phyloP scores from a whole-genome alignment of 805 yeast genomes.

The Starmerella powellii region DNA sequence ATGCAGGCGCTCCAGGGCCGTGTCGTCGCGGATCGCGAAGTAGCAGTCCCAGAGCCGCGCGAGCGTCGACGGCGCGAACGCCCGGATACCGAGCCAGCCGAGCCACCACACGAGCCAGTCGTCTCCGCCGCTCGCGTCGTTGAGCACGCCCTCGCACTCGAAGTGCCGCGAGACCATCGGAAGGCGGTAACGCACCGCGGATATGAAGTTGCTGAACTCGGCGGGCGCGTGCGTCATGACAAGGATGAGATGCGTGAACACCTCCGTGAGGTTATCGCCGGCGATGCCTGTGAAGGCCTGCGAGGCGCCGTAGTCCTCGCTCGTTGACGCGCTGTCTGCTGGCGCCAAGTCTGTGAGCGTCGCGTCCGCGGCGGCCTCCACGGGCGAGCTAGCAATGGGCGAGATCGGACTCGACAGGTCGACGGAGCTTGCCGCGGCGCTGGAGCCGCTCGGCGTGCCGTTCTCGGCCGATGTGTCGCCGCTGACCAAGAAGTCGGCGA shows the following conservation, averaged over 20 bases:
- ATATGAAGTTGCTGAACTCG: constrained; percentile 39
- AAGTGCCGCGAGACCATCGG: constrained; percentile 70
- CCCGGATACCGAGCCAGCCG: constrained; percentile 78
- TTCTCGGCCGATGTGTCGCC: constrained; percentile 31
- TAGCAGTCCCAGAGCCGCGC: constrained; percentile 84
- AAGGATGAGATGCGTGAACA: constrained; percentile 13
- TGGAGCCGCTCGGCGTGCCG: constrained; percentile 23
- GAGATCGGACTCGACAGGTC: background rate
- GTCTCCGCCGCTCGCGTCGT: constrained; percentile 46
- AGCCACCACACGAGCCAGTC: constrained; percentile 95
- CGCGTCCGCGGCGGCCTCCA: no score
- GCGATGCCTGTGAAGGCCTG: constrained; percentile 10
- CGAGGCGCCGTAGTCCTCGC: background rate
- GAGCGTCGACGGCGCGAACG: constrained; percentile 66
- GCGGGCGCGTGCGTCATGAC: constrained; percentile 10
- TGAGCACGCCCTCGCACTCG: constrained; percentile 66
- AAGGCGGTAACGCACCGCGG: constrained; percentile 45
- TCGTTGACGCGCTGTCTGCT: background rate
- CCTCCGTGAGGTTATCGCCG: constrained; percentile 2
- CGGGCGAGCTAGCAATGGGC: no score
- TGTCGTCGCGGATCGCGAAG: constrained; percentile 47
- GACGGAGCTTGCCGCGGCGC: background rate
- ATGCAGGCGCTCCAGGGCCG: constrained; percentile 31
- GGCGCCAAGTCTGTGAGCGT: background rate
- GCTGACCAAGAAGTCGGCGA: constrained; percentile 76